A percentile compares a stretch with the other conserved stretches of the same genome.
These are phyloP conservation scores for Elsinoe necatrix DNA, from an alignment of 2,329 filamentous ascomycete species.

Conservation along the genomic window DNA sequence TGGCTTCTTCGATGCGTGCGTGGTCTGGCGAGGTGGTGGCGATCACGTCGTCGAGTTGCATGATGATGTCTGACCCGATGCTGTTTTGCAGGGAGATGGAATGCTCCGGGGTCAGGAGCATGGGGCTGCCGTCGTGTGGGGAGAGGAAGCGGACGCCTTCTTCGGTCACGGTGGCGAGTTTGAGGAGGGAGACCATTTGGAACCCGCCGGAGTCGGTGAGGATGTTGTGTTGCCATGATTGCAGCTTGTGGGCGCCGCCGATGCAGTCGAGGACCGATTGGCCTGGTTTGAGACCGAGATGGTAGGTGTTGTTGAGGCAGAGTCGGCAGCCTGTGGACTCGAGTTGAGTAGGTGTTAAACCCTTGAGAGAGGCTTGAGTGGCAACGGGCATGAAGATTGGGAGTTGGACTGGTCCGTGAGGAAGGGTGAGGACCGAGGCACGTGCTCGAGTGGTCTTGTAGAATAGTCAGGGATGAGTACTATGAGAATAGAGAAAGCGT, in stretches of 20 bases:
- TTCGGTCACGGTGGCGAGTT: slow-evolving; percentile 89
- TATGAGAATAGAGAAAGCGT: slow-evolving; percentile 13
- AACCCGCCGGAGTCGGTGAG: slow-evolving; percentile 69
- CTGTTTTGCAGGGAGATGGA: slow-evolving; percentile 93
- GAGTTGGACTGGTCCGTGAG: slow-evolving; percentile 82
- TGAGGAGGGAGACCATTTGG: slow-evolving; percentile 95
- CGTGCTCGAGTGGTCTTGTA: slow-evolving; percentile 83
- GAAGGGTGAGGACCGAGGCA: slow-evolving; percentile 76
- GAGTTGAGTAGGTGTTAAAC: slow-evolving; percentile 82
- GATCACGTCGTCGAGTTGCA: slow-evolving; percentile 98
- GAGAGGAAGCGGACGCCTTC: slow-evolving; percentile 93
- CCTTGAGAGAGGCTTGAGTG: slow-evolving; percentile 92
- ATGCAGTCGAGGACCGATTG: slow-evolving; percentile 79
- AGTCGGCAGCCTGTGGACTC: slow-evolving; percentile 81
- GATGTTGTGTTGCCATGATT: slow-evolving; percentile 93
- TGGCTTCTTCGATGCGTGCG: slow-evolving; percentile 82
- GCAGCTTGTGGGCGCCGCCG: slow-evolving; percentile 87
- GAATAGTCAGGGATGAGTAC: not conserved
- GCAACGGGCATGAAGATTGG: slow-evolving; percentile 99
- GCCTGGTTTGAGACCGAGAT: slow-evolving; percentile 88
- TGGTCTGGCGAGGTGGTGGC: slow-evolving; percentile 89
- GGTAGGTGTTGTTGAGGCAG: slow-evolving; percentile 97
- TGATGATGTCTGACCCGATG: slow-evolving; percentile 97
- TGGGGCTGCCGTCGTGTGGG: slow-evolving; percentile 87
- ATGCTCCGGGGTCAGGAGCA: slow-evolving; percentile 96